Conservation (phyloP, 2,329 filamentous ascomycete genomes). For the Fusarium albidum region DNA sequence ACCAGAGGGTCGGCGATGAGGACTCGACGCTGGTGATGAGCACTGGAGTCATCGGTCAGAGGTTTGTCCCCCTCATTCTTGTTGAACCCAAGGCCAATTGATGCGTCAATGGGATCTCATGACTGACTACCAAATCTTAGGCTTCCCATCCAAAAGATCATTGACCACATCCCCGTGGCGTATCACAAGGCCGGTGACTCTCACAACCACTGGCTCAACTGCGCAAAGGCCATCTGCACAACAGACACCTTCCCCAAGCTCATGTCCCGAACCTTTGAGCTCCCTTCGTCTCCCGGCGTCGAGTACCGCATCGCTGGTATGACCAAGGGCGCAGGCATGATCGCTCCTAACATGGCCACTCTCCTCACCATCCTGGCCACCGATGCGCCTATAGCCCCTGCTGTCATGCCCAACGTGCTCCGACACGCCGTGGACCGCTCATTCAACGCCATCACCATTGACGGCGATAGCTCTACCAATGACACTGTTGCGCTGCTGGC, state of each 20-base stretch:
- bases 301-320: conserved; percentile 91
- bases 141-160: conserved; percentile 90
- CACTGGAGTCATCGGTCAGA: conserved; percentile 96
- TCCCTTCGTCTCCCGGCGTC: conserved; percentile 79
- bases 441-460: conserved; percentile 97
- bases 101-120: conserved; percentile 1
- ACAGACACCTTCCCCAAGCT: conserved; percentile 99
- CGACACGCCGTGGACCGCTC: conserved; percentile 79
- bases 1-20: conserved; percentile 63
- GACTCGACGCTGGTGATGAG: conserved; percentile 92
- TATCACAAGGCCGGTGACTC: conserved; percentile 74
- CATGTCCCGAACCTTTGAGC: conserved; percentile 80
- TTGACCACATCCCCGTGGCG: conserved; percentile 80
- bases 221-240: conserved; percentile 93
- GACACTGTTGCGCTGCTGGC: conserved; percentile 95
- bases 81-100: not conserved
- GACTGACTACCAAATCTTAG: conserved; percentile 50
- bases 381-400: conserved; percentile 80
- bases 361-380: conserved; percentile 91
- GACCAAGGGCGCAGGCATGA: conserved; percentile 99
- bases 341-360: conserved; percentile 98
- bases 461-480: conserved; percentile 97
- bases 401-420: conserved; percentile 74
- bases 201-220: conserved; percentile 86
- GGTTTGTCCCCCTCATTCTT: conserved; percentile 54